Evolutionary conservation across 2,329 filamentous ascomycete species (phyloP), one percentile per base, ranked within the genome.

Genomic region (Triangularia setosa): DNA sequence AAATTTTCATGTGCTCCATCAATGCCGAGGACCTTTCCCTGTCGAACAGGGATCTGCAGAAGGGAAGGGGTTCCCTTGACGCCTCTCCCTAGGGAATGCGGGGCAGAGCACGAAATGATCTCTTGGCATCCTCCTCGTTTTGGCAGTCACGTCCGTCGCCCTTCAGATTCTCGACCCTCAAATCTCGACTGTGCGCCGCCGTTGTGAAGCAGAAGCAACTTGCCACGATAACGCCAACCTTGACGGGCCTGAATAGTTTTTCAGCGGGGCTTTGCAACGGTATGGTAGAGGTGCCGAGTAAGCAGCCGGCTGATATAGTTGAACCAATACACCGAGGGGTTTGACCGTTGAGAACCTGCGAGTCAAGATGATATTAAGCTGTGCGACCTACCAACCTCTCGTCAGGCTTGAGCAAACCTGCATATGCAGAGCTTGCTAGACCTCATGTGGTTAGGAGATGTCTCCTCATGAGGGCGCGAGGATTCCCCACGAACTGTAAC

Each of bases 1-100:
- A 63, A 64, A 68, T 69, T 70, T 69, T 68, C 69, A 71, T 70
- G 64, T 71, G 69, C 65, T 70, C 64, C 65, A 64, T 64, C 30
- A 14, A 65, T 65, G 68, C 69, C 69, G 69, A 70, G 69, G 69
- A 56, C 52, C 28, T 55, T 63, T 60, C 61, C 60, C 24, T 18
- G 54, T 28, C 11, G 18, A 59, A 58, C 66, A 67, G 30, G 64
- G 64, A 33, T 64, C 8, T 27, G 24, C 24, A n/a, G 9, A 40
- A 28, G 16, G 23, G 35, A 6, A 35, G 14, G 57, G 16, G 1
- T 8, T 35, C 54, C 66, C 67, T 59, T 67, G 60, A 44, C 63
- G 35, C 54, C 53, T 63, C 62, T 28, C 68, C 66, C 68, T 64
- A 60, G 59, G 62, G 55, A 40, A 58, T 64, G 66, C 62, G 68